Conservation (phyloP, 768 basidiomycete species). For the Boletus pseudopeckii region DNA sequence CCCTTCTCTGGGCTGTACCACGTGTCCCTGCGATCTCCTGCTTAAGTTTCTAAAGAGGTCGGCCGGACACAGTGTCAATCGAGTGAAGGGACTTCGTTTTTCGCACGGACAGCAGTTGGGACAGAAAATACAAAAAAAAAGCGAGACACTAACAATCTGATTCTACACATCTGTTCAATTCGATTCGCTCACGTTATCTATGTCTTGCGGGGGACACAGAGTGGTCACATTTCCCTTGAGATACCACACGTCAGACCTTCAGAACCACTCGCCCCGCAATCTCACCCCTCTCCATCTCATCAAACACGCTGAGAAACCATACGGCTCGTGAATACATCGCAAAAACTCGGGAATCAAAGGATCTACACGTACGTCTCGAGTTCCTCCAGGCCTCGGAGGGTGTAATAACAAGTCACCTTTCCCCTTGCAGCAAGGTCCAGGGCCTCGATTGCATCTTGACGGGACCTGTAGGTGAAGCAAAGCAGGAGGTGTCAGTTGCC, state of each 20-base stretch:
- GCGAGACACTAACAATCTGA: background rate
- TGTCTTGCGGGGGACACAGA: background rate
- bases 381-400: conserved; percentile 25
- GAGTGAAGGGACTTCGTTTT: background rate
- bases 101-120: too few relatives aligned
- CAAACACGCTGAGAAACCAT: conserved; percentile 13
- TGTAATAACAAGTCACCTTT: conserved; percentile 36
- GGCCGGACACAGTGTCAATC: background rate
- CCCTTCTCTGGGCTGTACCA: too few relatives aligned
- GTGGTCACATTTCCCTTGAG: too few relatives aligned
- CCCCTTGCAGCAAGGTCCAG: conserved; percentile 41
- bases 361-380: conserved; percentile 22
- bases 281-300: conserved; percentile 16
- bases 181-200: background rate
- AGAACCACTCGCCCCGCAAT: conserved; percentile 21
- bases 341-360: background rate
- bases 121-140: background rate
- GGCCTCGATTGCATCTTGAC: conserved; percentile 48
- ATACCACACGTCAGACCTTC: conserved; percentile 15
- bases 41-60: background rate
- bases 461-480: conserved; percentile 22
- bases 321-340: background rate
- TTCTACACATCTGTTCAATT: background rate
- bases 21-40: too few relatives aligned
- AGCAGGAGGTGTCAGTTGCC: background rate